A percentile compares a stretch with the other conserved stretches of the same genome.
Evolutionary conservation across 805 yeast species (phyloP).

Genomic region (Cyberlindnera amylophila): DNA sequence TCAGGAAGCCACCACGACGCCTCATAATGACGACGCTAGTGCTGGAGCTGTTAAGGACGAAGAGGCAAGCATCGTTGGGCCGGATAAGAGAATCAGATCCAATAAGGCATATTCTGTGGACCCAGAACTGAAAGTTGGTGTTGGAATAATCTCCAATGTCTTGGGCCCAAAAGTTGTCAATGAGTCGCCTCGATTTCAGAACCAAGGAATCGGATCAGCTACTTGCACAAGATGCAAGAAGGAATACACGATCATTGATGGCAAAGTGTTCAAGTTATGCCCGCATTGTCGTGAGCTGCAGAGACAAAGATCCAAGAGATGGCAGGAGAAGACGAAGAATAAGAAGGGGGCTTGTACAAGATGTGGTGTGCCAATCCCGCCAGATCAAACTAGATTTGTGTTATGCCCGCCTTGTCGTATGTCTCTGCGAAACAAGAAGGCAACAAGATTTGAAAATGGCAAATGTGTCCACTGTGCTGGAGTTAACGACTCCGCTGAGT

Average conservation of each 20-base stretch:
- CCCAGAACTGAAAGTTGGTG: slow-evolving; percentile 23
- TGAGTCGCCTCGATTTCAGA: slow-evolving; percentile 1
- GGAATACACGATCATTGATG: slow-evolving; percentile 42
- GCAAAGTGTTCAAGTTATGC: slow-evolving; percentile 49
- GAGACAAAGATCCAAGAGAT: slow-evolving; percentile 56
- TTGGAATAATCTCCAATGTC: slow-evolving; percentile 22
- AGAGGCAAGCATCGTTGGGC: too few species aligned
- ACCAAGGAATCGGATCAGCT: slow-evolving; percentile 4
- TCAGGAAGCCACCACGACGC: slow-evolving; percentile 57
- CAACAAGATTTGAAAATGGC: slow-evolving; percentile 57
- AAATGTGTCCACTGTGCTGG: slow-evolving; percentile 69
- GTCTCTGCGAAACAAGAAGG: slow-evolving; percentile 51
- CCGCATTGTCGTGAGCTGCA: slow-evolving; percentile 63
- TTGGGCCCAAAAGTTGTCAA: slow-evolving; percentile 19
- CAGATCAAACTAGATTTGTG: slow-evolving; percentile 48
- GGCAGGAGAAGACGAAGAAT: slow-evolving; percentile 60
- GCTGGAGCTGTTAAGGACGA: too few species aligned
- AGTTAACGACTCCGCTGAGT: slow-evolving; percentile 44
- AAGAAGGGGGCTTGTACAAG: slow-evolving; percentile 62
- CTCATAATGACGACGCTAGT: neutral
- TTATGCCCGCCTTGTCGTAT: slow-evolving; percentile 59
- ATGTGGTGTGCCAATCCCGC: slow-evolving; percentile 54
- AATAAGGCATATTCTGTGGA: slow-evolving; percentile 22
- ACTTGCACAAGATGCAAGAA: slow-evolving; percentile 59
- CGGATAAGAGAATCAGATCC: slow-evolving; percentile 1